phyloP scores from a whole-genome alignment of 495 filamentous ascomycete species.

The Aspergillus wentii region DNA sequence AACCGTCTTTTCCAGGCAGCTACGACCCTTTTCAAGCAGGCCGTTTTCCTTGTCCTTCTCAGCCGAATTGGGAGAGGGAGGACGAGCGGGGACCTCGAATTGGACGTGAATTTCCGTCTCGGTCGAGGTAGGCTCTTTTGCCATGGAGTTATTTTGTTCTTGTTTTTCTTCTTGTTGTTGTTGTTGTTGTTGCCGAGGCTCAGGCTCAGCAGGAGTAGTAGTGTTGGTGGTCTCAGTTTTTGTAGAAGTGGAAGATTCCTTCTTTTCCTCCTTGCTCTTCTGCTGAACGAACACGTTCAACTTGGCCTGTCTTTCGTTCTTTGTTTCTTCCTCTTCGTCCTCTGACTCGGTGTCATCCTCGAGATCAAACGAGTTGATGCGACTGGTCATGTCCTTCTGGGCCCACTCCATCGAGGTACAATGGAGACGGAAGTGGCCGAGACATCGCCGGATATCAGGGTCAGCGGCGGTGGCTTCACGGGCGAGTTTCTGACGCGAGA shows the following conservation, averaged over 20 bases:
- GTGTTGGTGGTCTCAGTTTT: too few species aligned
- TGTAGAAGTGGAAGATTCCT: background rate
- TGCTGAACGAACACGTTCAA: background rate
- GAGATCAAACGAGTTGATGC: constrained; percentile 39
- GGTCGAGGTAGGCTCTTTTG: background rate
- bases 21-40: constrained; percentile 17
- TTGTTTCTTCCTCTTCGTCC: constrained; percentile 21
- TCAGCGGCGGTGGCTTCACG: constrained; percentile 38
- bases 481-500: constrained; percentile 38
- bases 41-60: constrained; percentile 10
- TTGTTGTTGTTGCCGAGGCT: background rate
- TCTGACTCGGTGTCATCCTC: constrained; percentile 34
- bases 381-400: constrained; percentile 38
- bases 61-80: background rate
- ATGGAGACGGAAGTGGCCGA: constrained; percentile 38
- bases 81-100: constrained; percentile 8
- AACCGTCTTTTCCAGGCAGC: constrained; percentile 17
- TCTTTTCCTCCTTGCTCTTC: background rate
- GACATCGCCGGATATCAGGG: constrained; percentile 38
- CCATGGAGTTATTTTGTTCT: background rate
- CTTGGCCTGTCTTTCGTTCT: background rate
- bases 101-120: background rate
- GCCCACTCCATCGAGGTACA: constrained; percentile 35
- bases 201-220: too few species aligned
- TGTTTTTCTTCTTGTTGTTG: background rate